Percentiles rank a stretch among this genome's conserved stretches.
Evolutionary conservation across 176 grass and related monocot species (phyloP).

Genomic region (Hsuehochloa calcarea): DNA sequence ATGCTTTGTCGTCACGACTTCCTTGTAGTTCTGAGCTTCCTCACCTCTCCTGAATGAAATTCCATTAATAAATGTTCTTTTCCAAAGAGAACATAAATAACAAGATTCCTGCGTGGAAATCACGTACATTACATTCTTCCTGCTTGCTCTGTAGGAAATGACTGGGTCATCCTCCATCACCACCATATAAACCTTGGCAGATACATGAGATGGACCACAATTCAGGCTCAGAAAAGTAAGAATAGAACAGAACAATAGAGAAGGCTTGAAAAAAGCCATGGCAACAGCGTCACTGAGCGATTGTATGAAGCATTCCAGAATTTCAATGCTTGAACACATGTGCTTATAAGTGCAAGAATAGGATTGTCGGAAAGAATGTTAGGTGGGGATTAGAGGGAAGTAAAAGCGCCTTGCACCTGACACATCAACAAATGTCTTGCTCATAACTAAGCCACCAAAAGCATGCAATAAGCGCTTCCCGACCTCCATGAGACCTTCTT

Average conservation of each 20-base stretch:
- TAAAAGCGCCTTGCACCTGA: slow-evolving; percentile 42
- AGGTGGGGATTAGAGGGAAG: slow-evolving; percentile 44
- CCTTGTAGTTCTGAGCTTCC: slow-evolving; percentile 72
- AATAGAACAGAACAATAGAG: slow-evolving; percentile 30
- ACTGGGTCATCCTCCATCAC: slow-evolving; percentile 80
- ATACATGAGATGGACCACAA: slow-evolving; percentile 36
- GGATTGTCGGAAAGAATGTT: slow-evolving; percentile 34
- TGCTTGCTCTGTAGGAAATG: slow-evolving; percentile 53
- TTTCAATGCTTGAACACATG: not conserved
- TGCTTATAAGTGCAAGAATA: slow-evolving; percentile 16
- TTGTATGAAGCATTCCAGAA: slow-evolving; percentile 26
- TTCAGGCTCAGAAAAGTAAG: slow-evolving; percentile 45
- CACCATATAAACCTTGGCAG: slow-evolving; percentile 83
- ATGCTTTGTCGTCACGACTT: slow-evolving; percentile 58
- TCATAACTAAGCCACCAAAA: slow-evolving; percentile 21
- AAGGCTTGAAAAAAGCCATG: slow-evolving; percentile 42
- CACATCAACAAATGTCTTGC: slow-evolving; percentile 18
- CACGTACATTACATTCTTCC: slow-evolving; percentile 50
- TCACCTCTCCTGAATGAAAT: slow-evolving; percentile 58
- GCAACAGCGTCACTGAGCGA: slow-evolving; percentile 9
- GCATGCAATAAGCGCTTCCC: not conserved
- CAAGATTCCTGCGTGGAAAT: slow-evolving; percentile 13
- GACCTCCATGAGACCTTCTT: slow-evolving; percentile 26
- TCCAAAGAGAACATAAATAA: not conserved
- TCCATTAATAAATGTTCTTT: not conserved